phyloP scores from a whole-genome alignment of 768 basidiomycete genomes.

The Lactarius deliciosus region DNA sequence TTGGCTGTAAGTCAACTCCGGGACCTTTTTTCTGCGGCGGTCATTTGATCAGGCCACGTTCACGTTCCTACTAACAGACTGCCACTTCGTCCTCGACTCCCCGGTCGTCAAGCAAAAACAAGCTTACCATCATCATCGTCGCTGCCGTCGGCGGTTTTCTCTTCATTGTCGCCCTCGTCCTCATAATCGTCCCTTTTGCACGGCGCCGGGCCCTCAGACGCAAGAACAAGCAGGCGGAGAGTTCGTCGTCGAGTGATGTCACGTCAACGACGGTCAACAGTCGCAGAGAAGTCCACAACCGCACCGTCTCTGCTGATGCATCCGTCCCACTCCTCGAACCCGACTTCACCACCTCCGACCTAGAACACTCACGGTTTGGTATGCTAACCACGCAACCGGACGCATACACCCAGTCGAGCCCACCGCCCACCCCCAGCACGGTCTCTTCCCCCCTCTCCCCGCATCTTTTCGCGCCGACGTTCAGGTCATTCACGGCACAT shows the following conservation, averaged over 20 bases:
- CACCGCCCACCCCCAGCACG: background rate
- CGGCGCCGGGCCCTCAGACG: slow-evolving; percentile 23
- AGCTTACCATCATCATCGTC: slow-evolving; percentile 23
- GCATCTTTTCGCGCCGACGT: slow-evolving; percentile 21
- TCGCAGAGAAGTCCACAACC: slow-evolving; percentile 20
- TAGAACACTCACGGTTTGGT: slow-evolving; percentile 5
- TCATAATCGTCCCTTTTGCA: slow-evolving; percentile 22
- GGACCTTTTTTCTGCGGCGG: slow-evolving; percentile 4
- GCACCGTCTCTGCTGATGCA: slow-evolving; percentile 24
- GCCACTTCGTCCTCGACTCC: background rate
- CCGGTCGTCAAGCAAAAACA: slow-evolving; percentile 17
- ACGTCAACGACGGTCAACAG: slow-evolving; percentile 11
- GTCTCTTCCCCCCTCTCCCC: background rate
- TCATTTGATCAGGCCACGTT: slow-evolving; percentile 26
- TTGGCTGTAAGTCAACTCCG: slow-evolving; percentile 10
- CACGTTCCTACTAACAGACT: slow-evolving; percentile 12
- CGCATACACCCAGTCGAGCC: background rate
- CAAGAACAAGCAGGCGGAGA: background rate
- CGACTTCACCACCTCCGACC: slow-evolving; percentile 3
- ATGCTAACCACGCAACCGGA: background rate
- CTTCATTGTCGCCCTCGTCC: slow-evolving; percentile 20
- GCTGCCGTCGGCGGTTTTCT: slow-evolving; percentile 25
- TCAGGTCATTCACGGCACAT: slow-evolving; percentile 9
- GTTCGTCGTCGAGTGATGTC: background rate
- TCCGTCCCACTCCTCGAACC: slow-evolving; percentile 27